Base-by-base conservation (phyloP, 495 filamentous ascomycete genomes). In the Penicillium samsonianum region DNA sequence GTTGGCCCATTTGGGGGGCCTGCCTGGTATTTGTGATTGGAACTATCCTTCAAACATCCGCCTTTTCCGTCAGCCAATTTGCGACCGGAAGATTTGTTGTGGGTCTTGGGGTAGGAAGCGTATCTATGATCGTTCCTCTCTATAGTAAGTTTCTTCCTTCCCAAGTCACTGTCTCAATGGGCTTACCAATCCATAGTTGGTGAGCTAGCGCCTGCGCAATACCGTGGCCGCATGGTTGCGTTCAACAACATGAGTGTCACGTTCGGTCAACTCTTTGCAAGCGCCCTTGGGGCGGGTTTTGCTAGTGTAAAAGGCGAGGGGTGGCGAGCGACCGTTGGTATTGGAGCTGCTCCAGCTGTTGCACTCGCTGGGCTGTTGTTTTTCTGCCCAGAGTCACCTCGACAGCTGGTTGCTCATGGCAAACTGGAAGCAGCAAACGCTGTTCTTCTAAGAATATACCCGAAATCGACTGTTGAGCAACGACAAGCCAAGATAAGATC, bases 161-260 rank as follows among this genome's bases (percentile, higher is more conserved):
- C 0, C 28, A 5, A 17, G 1, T 14, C 14, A 10, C 28, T 22
- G 19, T 12, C 19, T 22, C 8, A 4, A 10, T 11, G 16, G 5
- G 30, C 46, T 56, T 10, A 50, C 25, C 1, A 12, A 40, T 38
- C 28, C 40, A 7, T 19, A 63, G 61, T 80, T 51, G 76, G 73
- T 33, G 78, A 81, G 50, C 59, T 81, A n/a, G 72, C 78, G 3
- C 77, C 78, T 5, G 74, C 81, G 11, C 73, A 75, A 53, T 78
- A 77, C 54, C 78, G 81, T 25, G 81, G 81, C 19, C 73, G 77
- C 37, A 78, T 82, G 75, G 78, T 84, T 38, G 80, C 73, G 1
- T 69, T 84, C 19, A 76, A 84, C 63, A 82, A 83, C 47, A 79
- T 84, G 74, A 72, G 68, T 49, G 76, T 84, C 46, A 82, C 80